phyloP scores from a whole-genome alignment of 768 basidiomycete genomes.

The Naganishia vishniacii region DNA sequence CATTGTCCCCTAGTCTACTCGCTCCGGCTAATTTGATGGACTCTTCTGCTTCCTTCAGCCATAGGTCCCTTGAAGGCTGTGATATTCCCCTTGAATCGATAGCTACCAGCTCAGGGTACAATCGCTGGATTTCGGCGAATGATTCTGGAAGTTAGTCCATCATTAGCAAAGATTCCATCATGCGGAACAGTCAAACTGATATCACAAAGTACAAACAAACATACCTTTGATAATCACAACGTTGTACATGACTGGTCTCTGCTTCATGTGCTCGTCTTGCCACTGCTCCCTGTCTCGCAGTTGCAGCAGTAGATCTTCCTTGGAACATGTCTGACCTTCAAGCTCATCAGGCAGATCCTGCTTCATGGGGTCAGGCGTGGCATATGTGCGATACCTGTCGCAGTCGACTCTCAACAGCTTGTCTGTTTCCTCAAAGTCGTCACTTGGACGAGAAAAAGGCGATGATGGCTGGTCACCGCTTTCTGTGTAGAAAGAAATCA shows the following conservation, averaged over 20 bases:
- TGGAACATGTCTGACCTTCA: constrained; percentile 6
- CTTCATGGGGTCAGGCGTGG: not conserved
- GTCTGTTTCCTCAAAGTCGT: not conserved
- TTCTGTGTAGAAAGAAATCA: constrained; percentile 30
- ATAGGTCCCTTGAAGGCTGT: constrained; percentile 6
- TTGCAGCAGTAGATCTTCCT: constrained; percentile 2
- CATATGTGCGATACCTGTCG: not conserved
- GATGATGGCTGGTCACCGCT: not conserved
- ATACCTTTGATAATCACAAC: constrained; percentile 43
- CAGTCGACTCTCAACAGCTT: not conserved
- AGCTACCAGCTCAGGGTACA: constrained; percentile 21
- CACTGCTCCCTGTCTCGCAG: constrained; percentile 13
- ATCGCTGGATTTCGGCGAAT: constrained; percentile 41
- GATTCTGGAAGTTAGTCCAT: constrained; percentile 31
- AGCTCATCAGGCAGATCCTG: constrained; percentile 2
- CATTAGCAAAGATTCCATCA: too few relatives aligned
- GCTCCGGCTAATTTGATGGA: constrained; percentile 24
- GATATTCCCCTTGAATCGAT: not conserved
- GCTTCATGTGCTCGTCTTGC: constrained; percentile 6
- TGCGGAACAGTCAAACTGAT: too few relatives aligned
- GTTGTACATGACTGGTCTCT: constrained; percentile 43
- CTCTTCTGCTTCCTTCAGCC: constrained; percentile 21
- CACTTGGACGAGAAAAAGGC: not conserved
- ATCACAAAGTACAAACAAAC: constrained; percentile 33
- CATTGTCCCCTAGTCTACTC: constrained; percentile 18